These are phyloP conservation scores for Penicillium italicum DNA, from an alignment of 2,329 filamentous ascomycete species.

Conservation along the genomic window DNA sequence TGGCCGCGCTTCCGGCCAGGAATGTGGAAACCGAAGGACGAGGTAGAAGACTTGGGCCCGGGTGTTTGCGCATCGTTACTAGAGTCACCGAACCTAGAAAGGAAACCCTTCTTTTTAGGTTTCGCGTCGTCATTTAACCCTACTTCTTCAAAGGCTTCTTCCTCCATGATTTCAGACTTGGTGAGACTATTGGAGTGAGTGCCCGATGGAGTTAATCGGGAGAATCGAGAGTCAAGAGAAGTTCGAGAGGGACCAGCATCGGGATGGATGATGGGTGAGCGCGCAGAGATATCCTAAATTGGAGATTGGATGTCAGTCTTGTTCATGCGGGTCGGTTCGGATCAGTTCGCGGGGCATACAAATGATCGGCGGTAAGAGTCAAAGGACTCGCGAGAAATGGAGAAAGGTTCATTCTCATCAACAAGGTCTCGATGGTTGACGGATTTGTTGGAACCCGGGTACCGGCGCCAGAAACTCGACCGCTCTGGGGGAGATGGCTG, in stretches of 20 bases:
- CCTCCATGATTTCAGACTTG: slow-evolving; percentile 61
- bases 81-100: slow-evolving; percentile 68
- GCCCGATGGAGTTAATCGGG: slow-evolving; percentile 60
- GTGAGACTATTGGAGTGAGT: slow-evolving; percentile 58
- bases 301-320: slow-evolving; percentile 7
- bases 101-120: slow-evolving; percentile 74
- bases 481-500: slow-evolving; percentile 87
- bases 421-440: slow-evolving; percentile 62
- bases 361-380: slow-evolving; percentile 95
- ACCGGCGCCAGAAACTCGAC: slow-evolving; percentile 70
- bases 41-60: slow-evolving; percentile 39
- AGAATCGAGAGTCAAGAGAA: slow-evolving; percentile 73
- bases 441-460: slow-evolving; percentile 47
- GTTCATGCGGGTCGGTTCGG: background rate
- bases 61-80: slow-evolving; percentile 34
- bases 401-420: slow-evolving; percentile 86
- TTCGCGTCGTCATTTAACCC: slow-evolving; percentile 74
- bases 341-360: slow-evolving; percentile 52
- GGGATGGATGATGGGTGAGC: slow-evolving; percentile 65
- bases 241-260: slow-evolving; percentile 64
- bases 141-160: slow-evolving; percentile 86
- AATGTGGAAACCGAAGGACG: slow-evolving; percentile 61
- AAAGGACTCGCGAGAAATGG: slow-evolving; percentile 93
- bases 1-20: slow-evolving; percentile 69
- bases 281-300: slow-evolving; percentile 79